Evolutionary conservation across 495 filamentous ascomycete genomes (phyloP).

Genomic region (Cenococcum geophilum): DNA sequence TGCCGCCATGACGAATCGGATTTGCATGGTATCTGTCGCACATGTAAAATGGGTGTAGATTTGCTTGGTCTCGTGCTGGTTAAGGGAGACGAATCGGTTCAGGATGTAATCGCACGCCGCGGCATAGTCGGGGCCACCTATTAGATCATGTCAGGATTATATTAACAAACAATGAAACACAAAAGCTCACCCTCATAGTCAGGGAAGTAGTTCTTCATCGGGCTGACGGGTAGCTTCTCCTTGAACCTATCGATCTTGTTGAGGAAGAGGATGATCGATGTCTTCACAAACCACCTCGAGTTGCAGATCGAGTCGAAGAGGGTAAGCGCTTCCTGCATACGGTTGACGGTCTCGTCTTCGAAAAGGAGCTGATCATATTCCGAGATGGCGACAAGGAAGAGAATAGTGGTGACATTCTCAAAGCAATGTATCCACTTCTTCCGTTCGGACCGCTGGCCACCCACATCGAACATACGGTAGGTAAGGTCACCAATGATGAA

Average conservation of each 20-base stretch:
- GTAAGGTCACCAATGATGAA: slow-evolving; percentile 93
- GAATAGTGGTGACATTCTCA: slow-evolving; percentile 86
- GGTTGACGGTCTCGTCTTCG: slow-evolving; percentile 96
- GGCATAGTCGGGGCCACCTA: slow-evolving; percentile 79
- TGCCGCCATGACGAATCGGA: slow-evolving; percentile 99
- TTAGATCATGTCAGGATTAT: slow-evolving; percentile 10
- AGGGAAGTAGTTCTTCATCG: slow-evolving; percentile 86
- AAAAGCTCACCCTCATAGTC: slow-evolving; percentile 57
- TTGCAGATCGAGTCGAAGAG: slow-evolving; percentile 97
- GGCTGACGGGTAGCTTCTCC: slow-evolving; percentile 69
- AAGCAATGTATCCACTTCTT: slow-evolving; percentile 99
- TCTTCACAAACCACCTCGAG: slow-evolving; percentile 94
- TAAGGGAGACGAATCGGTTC: slow-evolving; percentile 93
- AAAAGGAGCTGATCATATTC: slow-evolving; percentile 96
- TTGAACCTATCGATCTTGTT: slow-evolving; percentile 99
- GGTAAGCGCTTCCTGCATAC: slow-evolving; percentile 99
- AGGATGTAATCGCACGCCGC: slow-evolving; percentile 95
- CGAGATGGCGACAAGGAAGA: slow-evolving; percentile 93
- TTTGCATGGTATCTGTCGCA: slow-evolving; percentile 91
- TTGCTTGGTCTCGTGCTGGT: slow-evolving; percentile 99
- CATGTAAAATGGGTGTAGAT: slow-evolving; percentile 99
- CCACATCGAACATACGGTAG: slow-evolving; percentile 98
- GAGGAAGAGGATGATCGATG: slow-evolving; percentile 92
- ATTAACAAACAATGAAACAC: not conserved
- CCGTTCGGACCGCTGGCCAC: slow-evolving; percentile 90